Conservation (phyloP, 441 rosid species). For the Erysimum cheiri region DNA sequence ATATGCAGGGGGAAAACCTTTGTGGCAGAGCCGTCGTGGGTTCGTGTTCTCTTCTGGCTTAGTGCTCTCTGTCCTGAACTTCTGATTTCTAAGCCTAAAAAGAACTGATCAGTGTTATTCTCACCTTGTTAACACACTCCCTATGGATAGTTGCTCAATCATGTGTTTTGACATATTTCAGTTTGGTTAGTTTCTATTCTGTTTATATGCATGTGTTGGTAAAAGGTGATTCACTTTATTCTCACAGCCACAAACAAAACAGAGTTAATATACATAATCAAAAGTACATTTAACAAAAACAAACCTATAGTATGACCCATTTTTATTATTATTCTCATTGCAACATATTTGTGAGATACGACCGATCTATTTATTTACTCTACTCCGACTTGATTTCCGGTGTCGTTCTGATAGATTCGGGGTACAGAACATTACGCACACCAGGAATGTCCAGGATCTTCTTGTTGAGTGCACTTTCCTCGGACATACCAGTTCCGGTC, state of each 20-base stretch:
- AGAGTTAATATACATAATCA: constrained; percentile 1
- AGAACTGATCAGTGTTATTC: not conserved
- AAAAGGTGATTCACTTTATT: constrained; percentile 5
- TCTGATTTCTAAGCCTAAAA: constrained; percentile 29
- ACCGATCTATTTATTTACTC: constrained; percentile 6
- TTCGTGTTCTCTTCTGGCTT: constrained; percentile 39
- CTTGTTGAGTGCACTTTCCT: constrained; percentile 44
- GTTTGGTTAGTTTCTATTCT: no score
- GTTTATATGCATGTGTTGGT: no score
- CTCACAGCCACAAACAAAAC: not conserved
- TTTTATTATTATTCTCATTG: constrained; percentile 1
- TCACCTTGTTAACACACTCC: no score
- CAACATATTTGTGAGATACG: not conserved
- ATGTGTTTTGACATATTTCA: no score
- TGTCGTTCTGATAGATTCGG: constrained; percentile 35
- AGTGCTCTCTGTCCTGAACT: constrained; percentile 23
- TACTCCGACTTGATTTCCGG: constrained; percentile 47
- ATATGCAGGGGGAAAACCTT: constrained; percentile 30
- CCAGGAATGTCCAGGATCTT: constrained; percentile 51
- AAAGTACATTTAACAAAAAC: constrained; percentile 21
- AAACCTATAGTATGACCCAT: not conserved
- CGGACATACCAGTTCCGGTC: constrained; percentile 25
- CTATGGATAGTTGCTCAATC: no score
- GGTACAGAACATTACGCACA: constrained; percentile 44
- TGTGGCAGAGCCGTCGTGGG: constrained; percentile 39